A percentile compares a stretch with the other conserved stretches of the same genome.
Conservation (phyloP, 2,329 filamentous ascomycete genomes). For the Uncinocarpus reesii region DNA sequence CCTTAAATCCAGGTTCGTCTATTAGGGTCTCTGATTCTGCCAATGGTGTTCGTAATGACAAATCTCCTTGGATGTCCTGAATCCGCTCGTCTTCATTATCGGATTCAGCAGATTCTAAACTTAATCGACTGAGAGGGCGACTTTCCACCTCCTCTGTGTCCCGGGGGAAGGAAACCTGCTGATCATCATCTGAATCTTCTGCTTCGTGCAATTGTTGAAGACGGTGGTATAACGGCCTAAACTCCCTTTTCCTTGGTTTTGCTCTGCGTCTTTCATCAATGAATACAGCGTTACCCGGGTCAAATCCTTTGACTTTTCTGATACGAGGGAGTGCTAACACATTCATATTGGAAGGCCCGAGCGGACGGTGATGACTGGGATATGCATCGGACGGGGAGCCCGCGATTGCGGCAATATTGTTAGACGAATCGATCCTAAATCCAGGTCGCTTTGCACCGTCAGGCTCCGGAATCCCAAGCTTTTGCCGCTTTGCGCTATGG, state of each 20-base stretch:
- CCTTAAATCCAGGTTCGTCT: slow-evolving; percentile 17
- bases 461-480: slow-evolving; percentile 64
- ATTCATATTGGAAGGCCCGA: slow-evolving; percentile 38
- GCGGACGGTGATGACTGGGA: slow-evolving; percentile 31
- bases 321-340: slow-evolving; percentile 63
- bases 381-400: slow-evolving; percentile 52
- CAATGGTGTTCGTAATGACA: slow-evolving; percentile 3
- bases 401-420: slow-evolving; percentile 39
- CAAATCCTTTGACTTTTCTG: slow-evolving; percentile 52
- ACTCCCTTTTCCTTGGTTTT: slow-evolving; percentile 48
- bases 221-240: slow-evolving; percentile 72
- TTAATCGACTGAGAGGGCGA: slow-evolving; percentile 62
- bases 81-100: slow-evolving; percentile 42
- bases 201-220: slow-evolving; percentile 65
- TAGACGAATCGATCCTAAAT: slow-evolving; percentile 47
- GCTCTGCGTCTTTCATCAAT: slow-evolving; percentile 56
- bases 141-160: slow-evolving; percentile 84
- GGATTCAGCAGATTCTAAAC: slow-evolving; percentile 43
- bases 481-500: slow-evolving; percentile 67
- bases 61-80: not conserved
- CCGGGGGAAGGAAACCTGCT: slow-evolving; percentile 53
- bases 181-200: slow-evolving; percentile 80
- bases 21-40: slow-evolving; percentile 18
- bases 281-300: slow-evolving; percentile 53
- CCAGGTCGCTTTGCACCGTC: slow-evolving; percentile 49